Conservation (phyloP, 164 flowering plant genomes). For the Vitis amurensis region DNA sequence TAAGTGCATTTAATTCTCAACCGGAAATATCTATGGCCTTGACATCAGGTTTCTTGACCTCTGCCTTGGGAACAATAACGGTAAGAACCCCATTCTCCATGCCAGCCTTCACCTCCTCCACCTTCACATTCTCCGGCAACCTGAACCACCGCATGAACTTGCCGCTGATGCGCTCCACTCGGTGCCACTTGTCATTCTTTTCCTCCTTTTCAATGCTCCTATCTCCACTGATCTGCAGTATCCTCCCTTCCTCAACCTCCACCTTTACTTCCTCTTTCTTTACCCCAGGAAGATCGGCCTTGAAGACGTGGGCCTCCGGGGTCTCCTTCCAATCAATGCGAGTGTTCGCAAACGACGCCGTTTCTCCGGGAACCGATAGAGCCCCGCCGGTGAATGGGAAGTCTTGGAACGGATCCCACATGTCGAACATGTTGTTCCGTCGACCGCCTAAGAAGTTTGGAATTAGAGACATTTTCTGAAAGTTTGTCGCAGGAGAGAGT, state of each 20-base stretch:
- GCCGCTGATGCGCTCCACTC: conserved; percentile 11
- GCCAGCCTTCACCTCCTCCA: conserved; percentile 10
- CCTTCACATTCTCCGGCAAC: conserved; percentile 14
- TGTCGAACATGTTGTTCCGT: conserved; percentile 3
- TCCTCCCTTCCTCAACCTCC: neutral
- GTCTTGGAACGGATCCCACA: conserved; percentile 6
- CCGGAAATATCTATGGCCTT: conserved; percentile 9
- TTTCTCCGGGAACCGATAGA: neutral
- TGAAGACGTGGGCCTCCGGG: conserved; percentile 8
- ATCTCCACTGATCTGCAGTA: conserved; percentile 10
- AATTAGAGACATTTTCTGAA: conserved; percentile 3
- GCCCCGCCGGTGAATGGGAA: neutral
- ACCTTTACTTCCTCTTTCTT: conserved; percentile 8
- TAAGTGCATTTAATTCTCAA: neutral
- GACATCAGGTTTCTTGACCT: conserved; percentile 7
- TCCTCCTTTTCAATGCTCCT: conserved; percentile 4
- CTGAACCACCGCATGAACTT: conserved; percentile 8
- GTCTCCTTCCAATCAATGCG: conserved; percentile 18
- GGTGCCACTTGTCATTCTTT: conserved; percentile 2
- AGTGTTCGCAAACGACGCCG: conserved; percentile 4
- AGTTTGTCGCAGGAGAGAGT: too few relatives aligned
- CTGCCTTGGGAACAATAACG: conserved; percentile 24
- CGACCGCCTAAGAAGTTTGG: conserved; percentile 12
- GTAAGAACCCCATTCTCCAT: conserved; percentile 26
- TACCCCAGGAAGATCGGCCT: conserved; percentile 3